phyloP scores from a whole-genome alignment of 257 asterid species.

The Nemophila menziesii region DNA sequence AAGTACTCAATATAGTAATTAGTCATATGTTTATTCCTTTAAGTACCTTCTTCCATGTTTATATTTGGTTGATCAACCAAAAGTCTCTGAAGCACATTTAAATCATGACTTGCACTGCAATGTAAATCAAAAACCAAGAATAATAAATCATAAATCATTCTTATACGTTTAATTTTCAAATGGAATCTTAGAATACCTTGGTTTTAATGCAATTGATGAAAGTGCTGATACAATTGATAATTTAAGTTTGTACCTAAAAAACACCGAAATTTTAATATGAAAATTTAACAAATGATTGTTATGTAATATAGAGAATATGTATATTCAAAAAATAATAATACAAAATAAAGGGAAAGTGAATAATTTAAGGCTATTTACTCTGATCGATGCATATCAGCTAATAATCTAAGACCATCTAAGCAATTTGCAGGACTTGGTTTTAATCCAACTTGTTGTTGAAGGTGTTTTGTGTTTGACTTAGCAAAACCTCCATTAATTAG shows the following conservation, averaged over 20 bases:
- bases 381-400: conserved; percentile 67
- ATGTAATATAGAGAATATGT: background rate
- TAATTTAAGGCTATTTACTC: conserved; percentile 33
- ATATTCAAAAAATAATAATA: background rate
- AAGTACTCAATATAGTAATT: background rate
- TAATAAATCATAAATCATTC: background rate
- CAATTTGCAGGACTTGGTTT: conserved; percentile 65
- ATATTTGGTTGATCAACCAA: conserved; percentile 80
- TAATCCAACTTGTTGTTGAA: conserved; percentile 48
- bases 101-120: conserved; percentile 48
- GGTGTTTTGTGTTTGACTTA: conserved; percentile 32
- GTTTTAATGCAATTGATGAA: conserved; percentile 39
- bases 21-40: background rate
- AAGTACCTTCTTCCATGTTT: conserved; percentile 56
- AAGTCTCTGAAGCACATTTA: conserved; percentile 50
- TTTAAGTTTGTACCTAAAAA: conserved; percentile 55
- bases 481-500: conserved; percentile 36
- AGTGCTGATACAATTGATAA: conserved; percentile 50
- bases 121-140: background rate
- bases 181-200: conserved; percentile 24
- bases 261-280: background rate
- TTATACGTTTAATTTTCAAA: background rate
- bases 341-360: background rate
- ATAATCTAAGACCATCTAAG: conserved; percentile 55
- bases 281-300: no score